Base-by-base conservation (phyloP, 2,329 filamentous ascomycete species). In the Venturia aucupariae region DNA sequence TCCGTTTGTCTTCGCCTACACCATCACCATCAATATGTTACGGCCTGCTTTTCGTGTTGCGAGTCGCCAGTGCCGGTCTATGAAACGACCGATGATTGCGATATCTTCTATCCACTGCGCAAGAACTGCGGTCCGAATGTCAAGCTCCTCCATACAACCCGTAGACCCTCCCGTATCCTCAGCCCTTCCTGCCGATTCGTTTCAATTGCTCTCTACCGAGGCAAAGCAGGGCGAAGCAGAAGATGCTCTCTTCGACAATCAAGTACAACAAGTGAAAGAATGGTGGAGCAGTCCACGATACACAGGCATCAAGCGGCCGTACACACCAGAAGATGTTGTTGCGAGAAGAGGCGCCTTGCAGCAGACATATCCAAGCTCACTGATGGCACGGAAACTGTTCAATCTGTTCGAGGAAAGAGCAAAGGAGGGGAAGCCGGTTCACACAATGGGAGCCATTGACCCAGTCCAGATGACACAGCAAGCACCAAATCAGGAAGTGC, bases 381-480 rank as follows among this genome's bases (percentile, higher is more conserved):
- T 96, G 67, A 97, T 96, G 90, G 94, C 93, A 0, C 84, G 90
- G 72, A 97, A 99, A 78, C 83, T 99, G 5, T 99, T 96, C 78
- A 88, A 95, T 74, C 77, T 97, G 69, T 81, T 99, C 64, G 87
- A 89, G 68, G 87, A 95, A 77, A 84, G 90, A 68, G 84, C 86
- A 57, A 84, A 88, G 46, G 85, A 88, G 71, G 91, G 91, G 67
- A 84, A 96, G 75, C 94, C 94, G 24, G 90, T 97, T 66, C 93
- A 97, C 76, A 97, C 94, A 93, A 90, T 99, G 89, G 94, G 94
- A 70, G 94, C 92, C 66, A 95, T 99, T 77, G 94, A 99, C 73
- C 94, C 94, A n/a, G 87, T 97, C 13, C 94, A 99, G 79, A 97
- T 99, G 94, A 96, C 94, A 60, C 94, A 99, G 76, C 94, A 97